phyloP scores from a whole-genome alignment of 106 monocot species.

The Narthecium ossifragum region DNA sequence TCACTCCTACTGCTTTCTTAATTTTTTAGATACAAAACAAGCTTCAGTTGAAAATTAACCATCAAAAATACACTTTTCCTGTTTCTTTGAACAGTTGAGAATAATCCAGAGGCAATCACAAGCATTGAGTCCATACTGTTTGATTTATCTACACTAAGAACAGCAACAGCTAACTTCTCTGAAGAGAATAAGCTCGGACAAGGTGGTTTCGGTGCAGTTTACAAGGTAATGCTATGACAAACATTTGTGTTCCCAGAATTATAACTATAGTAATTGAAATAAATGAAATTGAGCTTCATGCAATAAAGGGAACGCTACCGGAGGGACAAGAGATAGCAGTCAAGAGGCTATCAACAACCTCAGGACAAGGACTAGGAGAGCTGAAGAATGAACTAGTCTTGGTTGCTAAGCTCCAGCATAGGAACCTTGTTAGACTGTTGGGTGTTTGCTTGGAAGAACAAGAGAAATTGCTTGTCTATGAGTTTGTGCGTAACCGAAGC shows the following conservation, averaged over 20 bases:
- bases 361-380: slow-evolving; percentile 11
- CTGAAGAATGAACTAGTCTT: slow-evolving; percentile 15
- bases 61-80: too few relatives aligned
- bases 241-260: background rate
- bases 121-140: background rate
- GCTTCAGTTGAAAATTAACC: too few relatives aligned
- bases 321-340: slow-evolving; percentile 16
- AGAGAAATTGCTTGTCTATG: slow-evolving; percentile 21
- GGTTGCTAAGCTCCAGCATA: slow-evolving; percentile 20
- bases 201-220: background rate
- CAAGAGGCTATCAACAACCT: slow-evolving; percentile 16
- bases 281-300: background rate
- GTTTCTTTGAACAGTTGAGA: background rate
- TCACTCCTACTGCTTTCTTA: too few relatives aligned
- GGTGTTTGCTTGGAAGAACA: slow-evolving; percentile 18
- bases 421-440: slow-evolving; percentile 13
- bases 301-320: slow-evolving; percentile 6
- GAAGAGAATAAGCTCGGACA: background rate
- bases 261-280: background rate
- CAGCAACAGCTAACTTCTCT: background rate
- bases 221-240: background rate
- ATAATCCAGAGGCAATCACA: background rate
- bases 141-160: background rate
- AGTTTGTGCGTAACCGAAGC: slow-evolving; percentile 15
- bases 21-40: too few relatives aligned